Conservation (phyloP, 2,329 filamentous ascomycete genomes). For the Seiridium unicorne region DNA sequence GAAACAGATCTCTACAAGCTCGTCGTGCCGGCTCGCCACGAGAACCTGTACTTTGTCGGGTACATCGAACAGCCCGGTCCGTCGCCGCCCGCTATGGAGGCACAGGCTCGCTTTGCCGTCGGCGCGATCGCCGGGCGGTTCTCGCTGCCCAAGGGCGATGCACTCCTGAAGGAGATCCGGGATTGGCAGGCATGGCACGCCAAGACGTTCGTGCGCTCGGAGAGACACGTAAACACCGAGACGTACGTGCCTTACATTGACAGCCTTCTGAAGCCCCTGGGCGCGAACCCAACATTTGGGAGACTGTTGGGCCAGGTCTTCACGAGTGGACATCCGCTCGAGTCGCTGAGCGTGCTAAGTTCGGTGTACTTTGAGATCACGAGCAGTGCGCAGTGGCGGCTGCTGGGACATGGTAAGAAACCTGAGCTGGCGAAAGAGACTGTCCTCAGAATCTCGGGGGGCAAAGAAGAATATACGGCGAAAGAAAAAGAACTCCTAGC, state of each 20-base stretch:
- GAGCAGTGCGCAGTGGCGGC: slow-evolving; percentile 32
- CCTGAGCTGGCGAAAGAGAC: slow-evolving; percentile 28
- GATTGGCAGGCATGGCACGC: slow-evolving; percentile 23
- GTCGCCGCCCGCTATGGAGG: slow-evolving; percentile 28
- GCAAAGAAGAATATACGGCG: slow-evolving; percentile 20
- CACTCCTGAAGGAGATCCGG: slow-evolving; percentile 25
- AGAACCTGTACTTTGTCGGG: slow-evolving; percentile 32
- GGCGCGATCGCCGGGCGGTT: slow-evolving; percentile 25
- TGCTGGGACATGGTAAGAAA: slow-evolving; percentile 29
- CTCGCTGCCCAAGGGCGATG: slow-evolving; percentile 19
- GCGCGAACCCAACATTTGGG: slow-evolving; percentile 27
- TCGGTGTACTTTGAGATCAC: slow-evolving; percentile 34
- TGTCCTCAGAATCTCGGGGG: slow-evolving; percentile 24
- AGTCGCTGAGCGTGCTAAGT: slow-evolving; percentile 24
- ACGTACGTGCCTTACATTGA: slow-evolving; percentile 30
- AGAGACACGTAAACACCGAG: slow-evolving; percentile 26
- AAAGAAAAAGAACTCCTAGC: slow-evolving; percentile 18
- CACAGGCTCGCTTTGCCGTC: slow-evolving; percentile 31
- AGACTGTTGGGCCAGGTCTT: slow-evolving; percentile 24
- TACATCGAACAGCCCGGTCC: slow-evolving; percentile 30
- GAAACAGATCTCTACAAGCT: slow-evolving; percentile 30
- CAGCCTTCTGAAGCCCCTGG: slow-evolving; percentile 28
- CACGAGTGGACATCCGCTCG: slow-evolving; percentile 21
- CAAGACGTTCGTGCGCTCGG: slow-evolving; percentile 26
- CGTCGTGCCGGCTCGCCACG: slow-evolving; percentile 25